Conservation (phyloP, 116 monocot species). For the Trichopus zeylanicus region DNA sequence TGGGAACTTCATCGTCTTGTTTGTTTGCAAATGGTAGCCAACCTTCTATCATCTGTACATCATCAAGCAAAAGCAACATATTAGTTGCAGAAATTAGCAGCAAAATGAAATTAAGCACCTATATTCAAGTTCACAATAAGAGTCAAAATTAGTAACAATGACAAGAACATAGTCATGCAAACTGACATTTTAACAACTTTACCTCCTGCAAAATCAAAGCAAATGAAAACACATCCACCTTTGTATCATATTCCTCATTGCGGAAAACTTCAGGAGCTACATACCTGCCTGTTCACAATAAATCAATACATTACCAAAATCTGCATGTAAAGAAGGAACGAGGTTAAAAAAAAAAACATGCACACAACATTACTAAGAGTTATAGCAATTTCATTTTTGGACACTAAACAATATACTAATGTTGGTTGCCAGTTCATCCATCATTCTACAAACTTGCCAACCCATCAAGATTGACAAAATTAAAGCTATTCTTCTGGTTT, state of each 20-base stretch:
- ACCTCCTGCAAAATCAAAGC: slow-evolving; percentile 95
- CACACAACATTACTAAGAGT: too few species aligned
- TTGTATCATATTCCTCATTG: slow-evolving; percentile 79
- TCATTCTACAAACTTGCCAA: too few species aligned
- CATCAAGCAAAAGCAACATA: not conserved
- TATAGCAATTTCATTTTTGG: too few species aligned
- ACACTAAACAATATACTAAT: too few species aligned
- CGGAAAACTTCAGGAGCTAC: slow-evolving; percentile 74
- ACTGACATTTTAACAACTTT: slow-evolving; percentile 3
- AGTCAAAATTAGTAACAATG: too few species aligned
- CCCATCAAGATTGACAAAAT: too few species aligned
- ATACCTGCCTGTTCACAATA: slow-evolving; percentile 72
- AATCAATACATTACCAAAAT: too few species aligned
- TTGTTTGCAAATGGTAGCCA: slow-evolving; percentile 43
- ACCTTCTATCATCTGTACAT: slow-evolving; percentile 81
- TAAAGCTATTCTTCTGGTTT: too few species aligned
- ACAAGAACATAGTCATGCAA: not conserved
- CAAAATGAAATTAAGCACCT: not conserved
- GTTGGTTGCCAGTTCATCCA: too few species aligned
- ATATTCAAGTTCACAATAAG: too few species aligned
- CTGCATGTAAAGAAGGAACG: too few species aligned
- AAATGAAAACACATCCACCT: slow-evolving; percentile 94
- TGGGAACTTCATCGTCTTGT: slow-evolving; percentile 40
- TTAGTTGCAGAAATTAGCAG: not conserved
- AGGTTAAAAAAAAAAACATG: too few species aligned